Evolutionary conservation across 768 basidiomycete genomes (phyloP), one percentile per base, ranked within the genome.

Genomic region (Leucosporidium scottii): DNA sequence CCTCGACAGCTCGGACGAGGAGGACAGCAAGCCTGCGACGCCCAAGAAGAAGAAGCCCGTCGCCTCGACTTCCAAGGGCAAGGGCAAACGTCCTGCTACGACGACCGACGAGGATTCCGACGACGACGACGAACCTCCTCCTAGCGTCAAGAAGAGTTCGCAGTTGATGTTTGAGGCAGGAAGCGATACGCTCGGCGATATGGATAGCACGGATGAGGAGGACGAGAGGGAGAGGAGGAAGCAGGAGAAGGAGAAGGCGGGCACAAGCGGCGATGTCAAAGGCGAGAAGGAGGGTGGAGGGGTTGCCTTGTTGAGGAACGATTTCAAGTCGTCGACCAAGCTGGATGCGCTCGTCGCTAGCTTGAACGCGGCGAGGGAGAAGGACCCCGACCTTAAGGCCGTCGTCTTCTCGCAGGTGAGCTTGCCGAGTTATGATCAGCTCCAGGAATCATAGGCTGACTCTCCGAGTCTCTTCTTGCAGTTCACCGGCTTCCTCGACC

Each of bases 261-360:
- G 28, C 55, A n/a, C 51, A 31, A 47, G 6, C 34, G 12, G 20
- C 17, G 48, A 21, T 28, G 50, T 31, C 31, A 48, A 34, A 49
- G 59, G 30, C 57, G n/a, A 61, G 54, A 59, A 65, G 7, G 47
- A 13, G 4, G 54, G 44, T 10, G 39, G 49, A 51, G 79, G 77
- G 21, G 81, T 91, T 31, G 79, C 84, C 20, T 78, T 93, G 55
- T 82, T 89, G 17, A 84, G 86, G 72, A 91, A 91, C 71, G 85
- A 93, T 78, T 91, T 96, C 78, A 83, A 85, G 49, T 88, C 90
- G 6, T 93, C 90, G 13, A 96, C 93, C 1, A 98, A 98, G 78
- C 81, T 98, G 4, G 84, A 92, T 63, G 93, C 93, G 1, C 79
- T 98, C 31, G 78, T 90, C 13, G 82, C 84, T 66, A 84, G 87